Percentiles rank a stretch among this genome's conserved stretches.
These are phyloP conservation scores for Myrmaecium sp. DNA, from an alignment of 2,329 filamentous ascomycete species.

Conservation along the genomic window DNA sequence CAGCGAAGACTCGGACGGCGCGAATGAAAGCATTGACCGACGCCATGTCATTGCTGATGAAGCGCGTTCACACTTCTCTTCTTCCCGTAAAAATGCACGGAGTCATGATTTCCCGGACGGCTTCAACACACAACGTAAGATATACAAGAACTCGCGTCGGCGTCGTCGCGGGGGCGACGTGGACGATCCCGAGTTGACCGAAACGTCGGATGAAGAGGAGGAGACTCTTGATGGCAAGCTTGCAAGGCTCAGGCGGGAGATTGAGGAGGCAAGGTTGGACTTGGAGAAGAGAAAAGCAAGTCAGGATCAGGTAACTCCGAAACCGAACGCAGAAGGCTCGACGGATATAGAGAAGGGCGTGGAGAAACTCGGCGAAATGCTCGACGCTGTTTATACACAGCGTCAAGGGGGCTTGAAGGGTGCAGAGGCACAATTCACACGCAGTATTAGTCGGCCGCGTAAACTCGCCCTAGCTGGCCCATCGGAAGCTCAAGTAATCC, in stretches of 20 bases:
- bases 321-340: slow-evolving; percentile 16
- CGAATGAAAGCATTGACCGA: slow-evolving; percentile 44
- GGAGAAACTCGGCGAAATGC: slow-evolving; percentile 49
- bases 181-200: slow-evolving; percentile 43
- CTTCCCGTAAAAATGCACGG: slow-evolving; percentile 56
- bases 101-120: slow-evolving; percentile 83
- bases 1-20: slow-evolving; percentile 41
- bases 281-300: slow-evolving; percentile 28
- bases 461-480: not conserved
- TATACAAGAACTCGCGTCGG: slow-evolving; percentile 60
- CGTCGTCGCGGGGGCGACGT: slow-evolving; percentile 45
- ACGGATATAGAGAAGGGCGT: slow-evolving; percentile 19
- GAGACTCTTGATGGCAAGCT: slow-evolving; percentile 66
- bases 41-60: slow-evolving; percentile 59
- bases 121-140: slow-evolving; percentile 59
- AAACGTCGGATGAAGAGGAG: slow-evolving; percentile 62
- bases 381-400: slow-evolving; percentile 45
- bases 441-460: slow-evolving; percentile 17
- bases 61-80: slow-evolving; percentile 65
- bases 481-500: not conserved
- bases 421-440: slow-evolving; percentile 18
- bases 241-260: slow-evolving; percentile 65
- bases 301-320: slow-evolving; percentile 5
- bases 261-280: slow-evolving; percentile 46
- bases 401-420: slow-evolving; percentile 18